A percentile compares a stretch with the other conserved stretches of the same genome.
phyloP scores from a whole-genome alignment of 2,329 filamentous ascomycete genomes.

The Aureobasidium sp. region DNA sequence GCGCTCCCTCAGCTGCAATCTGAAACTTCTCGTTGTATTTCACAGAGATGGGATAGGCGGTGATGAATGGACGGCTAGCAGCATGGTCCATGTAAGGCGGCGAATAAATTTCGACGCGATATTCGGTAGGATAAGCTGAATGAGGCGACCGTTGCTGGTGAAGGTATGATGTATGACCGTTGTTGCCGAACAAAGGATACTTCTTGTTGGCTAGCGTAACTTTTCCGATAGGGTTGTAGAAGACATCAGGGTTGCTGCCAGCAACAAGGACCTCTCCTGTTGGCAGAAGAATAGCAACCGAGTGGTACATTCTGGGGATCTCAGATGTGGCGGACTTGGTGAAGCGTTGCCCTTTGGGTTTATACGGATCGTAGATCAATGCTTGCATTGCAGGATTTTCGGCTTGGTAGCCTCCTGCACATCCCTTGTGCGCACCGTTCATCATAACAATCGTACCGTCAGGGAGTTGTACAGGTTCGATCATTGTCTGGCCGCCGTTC shows the following conservation, averaged over 20 bases:
- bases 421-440: constrained; percentile 49
- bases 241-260: constrained; percentile 53
- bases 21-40: constrained; percentile 38
- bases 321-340: constrained; percentile 35
- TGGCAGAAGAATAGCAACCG: constrained; percentile 48
- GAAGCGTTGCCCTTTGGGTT: constrained; percentile 43
- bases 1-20: constrained; percentile 22
- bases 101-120: constrained; percentile 52
- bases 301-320: constrained; percentile 47
- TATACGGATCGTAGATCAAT: constrained; percentile 47
- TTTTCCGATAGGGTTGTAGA: constrained; percentile 39
- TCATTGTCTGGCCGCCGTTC: constrained; percentile 48
- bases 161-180: constrained; percentile 22
- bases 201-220: constrained; percentile 16
- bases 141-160: background rate
- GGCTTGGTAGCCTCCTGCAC: constrained; percentile 52
- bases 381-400: constrained; percentile 47
- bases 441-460: constrained; percentile 52
- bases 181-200: constrained; percentile 30
- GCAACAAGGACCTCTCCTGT: constrained; percentile 53
- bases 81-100: constrained; percentile 50
- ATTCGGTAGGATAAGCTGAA: constrained; percentile 43
- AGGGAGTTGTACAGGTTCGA: constrained; percentile 49
- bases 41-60: constrained; percentile 38
- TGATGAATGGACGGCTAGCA: constrained; percentile 37